phyloP scores from a whole-genome alignment of 257 asterid species.

The Scutellaria galericulata region DNA sequence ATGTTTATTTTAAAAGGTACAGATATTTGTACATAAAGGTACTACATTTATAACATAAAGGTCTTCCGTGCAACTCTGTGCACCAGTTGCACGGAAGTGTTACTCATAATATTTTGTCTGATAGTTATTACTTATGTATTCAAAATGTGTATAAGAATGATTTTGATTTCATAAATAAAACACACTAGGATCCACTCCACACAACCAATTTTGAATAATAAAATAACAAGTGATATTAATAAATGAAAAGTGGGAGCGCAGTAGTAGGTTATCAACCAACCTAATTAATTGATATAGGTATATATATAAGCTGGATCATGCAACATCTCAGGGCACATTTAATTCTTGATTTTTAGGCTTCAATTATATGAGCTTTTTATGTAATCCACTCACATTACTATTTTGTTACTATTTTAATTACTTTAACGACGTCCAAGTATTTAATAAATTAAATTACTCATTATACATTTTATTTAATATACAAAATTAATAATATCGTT shows the following conservation, averaged over 20 bases:
- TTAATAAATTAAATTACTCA: too few species aligned
- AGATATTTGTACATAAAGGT: too few species aligned
- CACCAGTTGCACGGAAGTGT: too few species aligned
- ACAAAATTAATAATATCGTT: too few species aligned
- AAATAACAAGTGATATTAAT: neutral
- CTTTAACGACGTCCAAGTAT: too few species aligned
- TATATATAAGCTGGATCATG: slow-evolving; percentile 17
- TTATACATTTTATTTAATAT: too few species aligned
- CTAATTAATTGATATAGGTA: slow-evolving; percentile 23
- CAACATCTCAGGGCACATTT: slow-evolving; percentile 25
- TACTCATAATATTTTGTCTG: too few species aligned
- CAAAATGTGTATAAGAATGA: too few species aligned
- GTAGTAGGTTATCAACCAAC: slow-evolving; percentile 33
- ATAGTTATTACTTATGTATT: too few species aligned
- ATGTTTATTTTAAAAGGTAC: too few species aligned
- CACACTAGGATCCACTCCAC: neutral
- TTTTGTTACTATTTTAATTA: neutral
- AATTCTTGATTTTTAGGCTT: slow-evolving; percentile 13
- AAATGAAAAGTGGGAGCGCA: slow-evolving; percentile 9
- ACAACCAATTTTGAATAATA: neutral
- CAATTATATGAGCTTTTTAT: slow-evolving; percentile 19
- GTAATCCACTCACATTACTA: neutral
- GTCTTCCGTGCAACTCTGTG: too few species aligned
- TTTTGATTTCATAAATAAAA: neutral
- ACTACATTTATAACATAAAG: too few species aligned